Base-by-base conservation (phyloP, 139 green algal species). In the Chlamydomonas sp. region DNA sequence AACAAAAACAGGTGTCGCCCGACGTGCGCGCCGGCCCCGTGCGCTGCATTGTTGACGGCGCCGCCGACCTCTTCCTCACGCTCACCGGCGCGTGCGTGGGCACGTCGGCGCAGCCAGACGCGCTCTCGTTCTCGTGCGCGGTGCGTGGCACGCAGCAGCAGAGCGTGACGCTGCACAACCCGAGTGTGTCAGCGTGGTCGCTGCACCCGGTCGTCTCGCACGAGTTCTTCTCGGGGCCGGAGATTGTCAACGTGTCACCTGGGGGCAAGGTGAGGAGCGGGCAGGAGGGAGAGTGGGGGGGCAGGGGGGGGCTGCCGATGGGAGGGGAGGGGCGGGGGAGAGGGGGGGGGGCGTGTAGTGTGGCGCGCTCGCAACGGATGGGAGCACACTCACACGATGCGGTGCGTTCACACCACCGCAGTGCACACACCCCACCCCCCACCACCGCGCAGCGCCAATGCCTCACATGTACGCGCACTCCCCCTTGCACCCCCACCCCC, bases 161-260 rank as follows among this genome's bases (percentile, higher is more conserved):
- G 73, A 50, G 13, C 24, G 67, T 95, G 30, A 87, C 50, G 35
- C 65, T 95, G 29, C 54, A 65, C 39, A 95, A 95, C 71, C 16
- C 48, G 35, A 77, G 71, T 31, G 73, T 39, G 36, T 64, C 61
- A 31, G 26, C 61, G 28, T 95, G 89, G 89, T 60, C 81, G 39
- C 76, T 95, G 34, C 73, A 75, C 54, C 88, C 89, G 2, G 75
- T 81, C 37, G 70, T 93, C 4, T 62, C 78, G 43, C 84, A 88
- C 70, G 82, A 90, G 43, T 82, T 85, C 49, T 93, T 87, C 82
- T 76, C 43, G n/a, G 89, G 82, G n/a, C 63, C 77, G 24, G 87
- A 90, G 75, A 72, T 84, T 35, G 31, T 90, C 1, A 34, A 71
- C 20, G 82, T 91, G 24, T 65, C 76, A 1, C 61, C 87, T 30